A percentile compares a stretch with the other conserved stretches of the same genome.
Conservation (phyloP, 2,329 filamentous ascomycete genomes). For the Arthrinium phaeospermum region DNA sequence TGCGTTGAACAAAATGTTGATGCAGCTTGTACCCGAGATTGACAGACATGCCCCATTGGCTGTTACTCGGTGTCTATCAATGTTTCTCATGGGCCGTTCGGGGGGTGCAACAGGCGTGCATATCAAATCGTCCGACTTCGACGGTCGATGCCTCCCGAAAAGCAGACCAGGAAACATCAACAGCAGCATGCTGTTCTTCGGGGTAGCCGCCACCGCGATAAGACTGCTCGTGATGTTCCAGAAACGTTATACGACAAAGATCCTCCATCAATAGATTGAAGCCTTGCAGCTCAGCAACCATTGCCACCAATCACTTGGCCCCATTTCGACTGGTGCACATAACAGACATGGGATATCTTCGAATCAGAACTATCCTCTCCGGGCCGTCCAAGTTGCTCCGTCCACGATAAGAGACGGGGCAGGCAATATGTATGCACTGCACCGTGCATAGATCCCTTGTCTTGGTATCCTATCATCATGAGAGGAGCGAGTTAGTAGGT, state of each 20-base stretch:
- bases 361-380: not conserved
- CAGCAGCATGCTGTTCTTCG: not conserved
- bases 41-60: not conserved
- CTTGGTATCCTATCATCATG: not conserved
- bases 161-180: not conserved
- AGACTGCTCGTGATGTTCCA: not conserved
- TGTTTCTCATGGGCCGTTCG: not conserved
- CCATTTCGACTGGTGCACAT: not conserved
- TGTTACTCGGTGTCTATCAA: not conserved
- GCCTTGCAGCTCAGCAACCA: not conserved
- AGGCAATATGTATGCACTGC: not conserved
- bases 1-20: not conserved
- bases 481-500: not conserved
- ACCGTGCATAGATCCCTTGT: not conserved
- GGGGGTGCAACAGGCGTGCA: not conserved
- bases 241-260: not conserved
- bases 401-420: not conserved
- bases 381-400: not conserved
- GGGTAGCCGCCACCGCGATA: not conserved
- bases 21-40: not conserved
- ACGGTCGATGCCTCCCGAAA: not conserved
- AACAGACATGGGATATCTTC: not conserved
- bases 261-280: not conserved
- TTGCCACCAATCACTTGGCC: constrained; percentile 7
- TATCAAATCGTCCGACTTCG: not conserved